Percentiles rank a stretch among this genome's conserved stretches.
Evolutionary conservation across 2,329 filamentous ascomycete genomes (phyloP).

Genomic region (Fusarium hostae): DNA sequence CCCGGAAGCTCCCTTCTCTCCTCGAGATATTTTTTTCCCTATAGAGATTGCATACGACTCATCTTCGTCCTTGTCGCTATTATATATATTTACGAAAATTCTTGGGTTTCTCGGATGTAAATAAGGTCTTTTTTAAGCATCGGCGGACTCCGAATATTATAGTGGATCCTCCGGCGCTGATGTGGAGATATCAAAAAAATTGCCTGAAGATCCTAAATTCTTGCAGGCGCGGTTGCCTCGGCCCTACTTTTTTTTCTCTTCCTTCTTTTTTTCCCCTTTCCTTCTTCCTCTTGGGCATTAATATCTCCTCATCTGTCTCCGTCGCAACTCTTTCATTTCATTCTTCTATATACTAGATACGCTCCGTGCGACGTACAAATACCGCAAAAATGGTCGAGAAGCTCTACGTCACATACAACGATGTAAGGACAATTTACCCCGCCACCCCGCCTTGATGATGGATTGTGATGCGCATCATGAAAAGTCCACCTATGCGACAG

Average conservation of each 20-base stretch:
- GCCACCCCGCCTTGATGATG: constrained; percentile 43
- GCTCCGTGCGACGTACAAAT: constrained; percentile 21
- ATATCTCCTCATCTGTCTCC: constrained; percentile 21
- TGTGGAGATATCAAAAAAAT: constrained; percentile 39
- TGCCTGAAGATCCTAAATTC: constrained; percentile 37
- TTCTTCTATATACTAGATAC: not conserved
- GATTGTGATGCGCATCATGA: constrained; percentile 31
- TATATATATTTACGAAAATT: not conserved
- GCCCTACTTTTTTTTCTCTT: constrained; percentile 23
- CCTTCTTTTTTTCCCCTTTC: constrained; percentile 12
- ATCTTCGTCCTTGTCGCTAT: no score
- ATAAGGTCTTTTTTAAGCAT: constrained; percentile 1
- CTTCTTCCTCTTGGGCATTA: constrained; percentile 30
- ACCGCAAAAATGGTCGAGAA: constrained; percentile 79
- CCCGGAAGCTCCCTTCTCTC: not conserved
- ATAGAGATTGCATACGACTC: no score
- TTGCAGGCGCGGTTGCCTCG: constrained; percentile 29
- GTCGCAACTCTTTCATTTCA: constrained; percentile 3
- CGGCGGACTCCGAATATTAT: constrained; percentile 38
- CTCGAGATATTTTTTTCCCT: no score
- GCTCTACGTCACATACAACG: constrained; percentile 90
- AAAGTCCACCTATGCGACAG: constrained; percentile 17
- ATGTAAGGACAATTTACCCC: constrained; percentile 66
- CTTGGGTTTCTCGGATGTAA: not conserved
- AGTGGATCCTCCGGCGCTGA: constrained; percentile 26